These are phyloP conservation scores for Echria macrotheca DNA, from an alignment of 495 filamentous ascomycete genomes.

Conservation along the genomic window DNA sequence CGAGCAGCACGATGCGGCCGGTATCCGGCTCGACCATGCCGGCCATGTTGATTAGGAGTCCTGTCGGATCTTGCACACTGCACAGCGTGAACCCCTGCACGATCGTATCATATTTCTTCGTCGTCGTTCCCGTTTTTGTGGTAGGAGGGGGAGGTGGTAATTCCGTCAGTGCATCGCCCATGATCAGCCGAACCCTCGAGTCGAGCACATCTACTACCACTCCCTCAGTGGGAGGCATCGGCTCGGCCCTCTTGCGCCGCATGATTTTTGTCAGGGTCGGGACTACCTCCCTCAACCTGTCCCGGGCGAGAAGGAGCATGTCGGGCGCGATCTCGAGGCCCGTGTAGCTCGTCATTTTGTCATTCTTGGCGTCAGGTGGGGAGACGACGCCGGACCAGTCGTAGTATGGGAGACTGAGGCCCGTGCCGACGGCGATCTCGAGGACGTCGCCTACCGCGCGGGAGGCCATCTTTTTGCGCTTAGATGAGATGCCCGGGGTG, in stretches of 20 bases:
- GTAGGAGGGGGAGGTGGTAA: conserved; percentile 28
- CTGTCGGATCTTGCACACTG: conserved; percentile 69
- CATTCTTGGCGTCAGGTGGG: conserved; percentile 6
- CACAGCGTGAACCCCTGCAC: conserved; percentile 93
- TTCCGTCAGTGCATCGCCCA: conserved; percentile 31
- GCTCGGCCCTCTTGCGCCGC: conserved; percentile 18
- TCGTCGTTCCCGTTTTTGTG: not conserved
- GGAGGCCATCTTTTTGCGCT: conserved; percentile 56
- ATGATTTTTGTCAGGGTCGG: conserved; percentile 29
- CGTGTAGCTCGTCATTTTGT: conserved; percentile 31
- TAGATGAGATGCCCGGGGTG: conserved; percentile 51
- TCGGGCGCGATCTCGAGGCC: conserved; percentile 41
- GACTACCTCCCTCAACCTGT: conserved; percentile 27
- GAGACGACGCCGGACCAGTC: conserved; percentile 36
- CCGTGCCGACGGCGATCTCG: conserved; percentile 88
- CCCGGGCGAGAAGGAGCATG: conserved; percentile 40
- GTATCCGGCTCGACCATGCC: conserved; percentile 43
- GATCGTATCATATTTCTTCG: conserved; percentile 68
- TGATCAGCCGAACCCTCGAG: conserved; percentile 31
- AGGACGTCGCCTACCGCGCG: conserved; percentile 73
- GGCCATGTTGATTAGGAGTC: conserved; percentile 58
- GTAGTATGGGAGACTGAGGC: conserved; percentile 78
- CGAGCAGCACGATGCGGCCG: conserved; percentile 77
- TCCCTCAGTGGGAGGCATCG: conserved; percentile 13
- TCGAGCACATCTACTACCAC: conserved; percentile 30